Evolutionary conservation across 371 early-diverging fungal species (phyloP).

Genomic region (Rhizopus sp.): DNA sequence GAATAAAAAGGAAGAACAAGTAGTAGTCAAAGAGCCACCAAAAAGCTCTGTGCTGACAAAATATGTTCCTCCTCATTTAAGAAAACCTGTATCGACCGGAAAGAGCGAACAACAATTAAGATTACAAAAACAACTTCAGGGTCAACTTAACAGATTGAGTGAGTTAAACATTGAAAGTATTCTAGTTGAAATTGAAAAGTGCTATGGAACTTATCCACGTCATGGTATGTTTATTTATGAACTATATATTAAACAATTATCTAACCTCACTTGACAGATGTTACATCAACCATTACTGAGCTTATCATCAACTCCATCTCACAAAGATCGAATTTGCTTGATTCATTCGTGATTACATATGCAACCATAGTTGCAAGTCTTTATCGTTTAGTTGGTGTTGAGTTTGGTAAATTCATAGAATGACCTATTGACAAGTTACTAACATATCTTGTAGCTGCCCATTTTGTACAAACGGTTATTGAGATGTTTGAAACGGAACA

Average conservation of each 20-base stretch:
- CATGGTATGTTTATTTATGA: conserved; percentile 57
- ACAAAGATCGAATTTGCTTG: conserved; percentile 81
- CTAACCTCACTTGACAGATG: conserved; percentile 47
- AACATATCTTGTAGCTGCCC: conserved; percentile 58
- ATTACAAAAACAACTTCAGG: conserved; percentile 81
- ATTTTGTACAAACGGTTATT: conserved; percentile 82
- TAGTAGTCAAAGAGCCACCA: conserved; percentile 48
- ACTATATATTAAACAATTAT: background rate
- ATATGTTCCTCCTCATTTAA: conserved; percentile 93
- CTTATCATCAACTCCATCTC: conserved; percentile 75
- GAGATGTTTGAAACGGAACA: conserved; percentile 69
- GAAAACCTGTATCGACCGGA: conserved; percentile 52
- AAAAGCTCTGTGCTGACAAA: conserved; percentile 37
- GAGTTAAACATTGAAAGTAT: conserved; percentile 91
- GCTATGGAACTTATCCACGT: conserved; percentile 78
- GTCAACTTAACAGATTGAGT: conserved; percentile 86
- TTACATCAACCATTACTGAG: conserved; percentile 82
- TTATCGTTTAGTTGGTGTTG: conserved; percentile 81
- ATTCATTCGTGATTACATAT: conserved; percentile 87
- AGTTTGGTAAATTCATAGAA: conserved; percentile 61
- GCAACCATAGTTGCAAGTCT: conserved; percentile 84
- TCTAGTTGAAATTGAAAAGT: conserved; percentile 75
- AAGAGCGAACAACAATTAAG: conserved; percentile 66
- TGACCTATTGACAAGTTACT: background rate
- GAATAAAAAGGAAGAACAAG: conserved; percentile 30